These are phyloP conservation scores for Macadamia integrifolia DNA, from an alignment of 164 flowering plant species.

Conservation along the genomic window DNA sequence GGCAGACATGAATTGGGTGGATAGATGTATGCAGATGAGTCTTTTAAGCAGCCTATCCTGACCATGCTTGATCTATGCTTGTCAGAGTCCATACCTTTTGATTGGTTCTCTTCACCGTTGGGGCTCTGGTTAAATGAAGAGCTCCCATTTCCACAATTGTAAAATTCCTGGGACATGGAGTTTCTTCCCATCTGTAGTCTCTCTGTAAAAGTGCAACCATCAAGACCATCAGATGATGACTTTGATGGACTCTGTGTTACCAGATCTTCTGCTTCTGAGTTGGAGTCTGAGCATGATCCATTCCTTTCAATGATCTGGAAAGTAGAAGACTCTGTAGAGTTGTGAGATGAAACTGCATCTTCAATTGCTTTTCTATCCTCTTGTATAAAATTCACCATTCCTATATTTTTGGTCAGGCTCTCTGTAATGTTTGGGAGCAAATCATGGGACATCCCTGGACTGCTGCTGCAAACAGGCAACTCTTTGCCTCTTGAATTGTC, in stretches of 20 bases:
- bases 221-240: constrained; percentile 11
- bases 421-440: constrained; percentile 8
- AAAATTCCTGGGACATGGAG: constrained; percentile 22
- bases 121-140: constrained; percentile 16
- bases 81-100: constrained; percentile 7
- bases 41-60: constrained; percentile 8
- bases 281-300: constrained; percentile 47
- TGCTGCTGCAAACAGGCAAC: not conserved
- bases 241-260: not conserved
- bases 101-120: constrained; percentile 9
- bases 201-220: constrained; percentile 16
- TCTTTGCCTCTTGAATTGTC: constrained; percentile 13
- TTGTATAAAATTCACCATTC: constrained; percentile 16
- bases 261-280: constrained; percentile 49
- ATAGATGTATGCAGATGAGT: constrained; percentile 5
- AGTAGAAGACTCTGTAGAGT: constrained; percentile 27
- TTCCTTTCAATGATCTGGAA: constrained; percentile 27
- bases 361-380: constrained; percentile 26
- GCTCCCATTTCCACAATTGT: constrained; percentile 10
- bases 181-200: constrained; percentile 23
- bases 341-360: constrained; percentile 38
- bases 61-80: constrained; percentile 8
- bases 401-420: constrained; percentile 11
- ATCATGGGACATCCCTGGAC: constrained; percentile 4
- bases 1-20: constrained; percentile 8